phyloP scores from a whole-genome alignment of 768 basidiomycete genomes.

The Trichaptum fuscoviolaceum region DNA sequence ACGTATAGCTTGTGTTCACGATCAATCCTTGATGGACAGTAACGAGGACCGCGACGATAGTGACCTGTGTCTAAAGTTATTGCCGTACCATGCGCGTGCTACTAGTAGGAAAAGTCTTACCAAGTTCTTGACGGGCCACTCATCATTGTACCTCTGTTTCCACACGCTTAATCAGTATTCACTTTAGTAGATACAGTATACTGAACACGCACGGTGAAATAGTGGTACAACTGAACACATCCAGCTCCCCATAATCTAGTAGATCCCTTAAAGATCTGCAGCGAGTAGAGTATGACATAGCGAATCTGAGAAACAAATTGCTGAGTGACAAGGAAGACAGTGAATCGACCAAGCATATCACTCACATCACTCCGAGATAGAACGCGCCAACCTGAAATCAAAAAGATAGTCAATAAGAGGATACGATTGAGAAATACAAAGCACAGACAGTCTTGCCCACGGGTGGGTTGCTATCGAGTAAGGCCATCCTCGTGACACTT shows the following conservation, averaged over 20 bases:
- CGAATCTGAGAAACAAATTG: not conserved
- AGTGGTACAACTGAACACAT: not conserved
- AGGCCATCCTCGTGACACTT: not conserved
- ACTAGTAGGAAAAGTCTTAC: not conserved
- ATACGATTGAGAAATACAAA: not conserved
- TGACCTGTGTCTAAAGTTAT: not conserved
- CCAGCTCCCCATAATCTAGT: not conserved
- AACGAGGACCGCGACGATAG: conserved; percentile 12
- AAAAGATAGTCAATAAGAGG: not conserved
- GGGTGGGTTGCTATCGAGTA: not conserved
- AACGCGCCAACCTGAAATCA: not conserved
- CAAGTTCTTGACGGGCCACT: not conserved
- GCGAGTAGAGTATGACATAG: not conserved
- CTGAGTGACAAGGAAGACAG: not conserved
- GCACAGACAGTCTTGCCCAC: not conserved
- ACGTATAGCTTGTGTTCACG: conserved; percentile 17
- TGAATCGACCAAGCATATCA: not conserved
- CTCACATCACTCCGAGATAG: not conserved
- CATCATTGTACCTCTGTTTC: not conserved
- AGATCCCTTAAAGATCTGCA: not conserved
- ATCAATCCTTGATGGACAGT: conserved; percentile 16
- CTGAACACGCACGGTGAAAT: not conserved
- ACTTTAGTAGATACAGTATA: not conserved
- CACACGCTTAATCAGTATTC: not conserved
- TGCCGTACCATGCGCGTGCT: not conserved